phyloP scores from a whole-genome alignment of 2,329 filamentous ascomycete species.

The Tolypocladium ophioglossoides region DNA sequence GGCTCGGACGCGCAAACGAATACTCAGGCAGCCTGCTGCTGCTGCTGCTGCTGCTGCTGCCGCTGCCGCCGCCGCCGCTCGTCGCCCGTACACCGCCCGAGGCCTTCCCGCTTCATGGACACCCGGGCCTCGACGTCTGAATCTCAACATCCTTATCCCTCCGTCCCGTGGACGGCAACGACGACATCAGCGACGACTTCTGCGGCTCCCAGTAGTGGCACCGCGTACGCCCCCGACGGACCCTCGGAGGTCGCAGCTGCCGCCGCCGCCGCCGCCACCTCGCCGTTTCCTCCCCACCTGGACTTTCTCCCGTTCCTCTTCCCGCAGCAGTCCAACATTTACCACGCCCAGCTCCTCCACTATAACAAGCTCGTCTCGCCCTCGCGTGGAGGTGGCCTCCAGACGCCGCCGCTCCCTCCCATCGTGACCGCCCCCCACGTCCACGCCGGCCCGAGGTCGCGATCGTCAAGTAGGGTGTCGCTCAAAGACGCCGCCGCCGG shows the following conservation, averaged over 20 bases:
- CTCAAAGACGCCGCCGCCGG: constrained; percentile 37
- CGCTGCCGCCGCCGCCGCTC: neutral
- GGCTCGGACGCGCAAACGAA: constrained; percentile 6
- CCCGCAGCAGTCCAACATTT: constrained; percentile 47
- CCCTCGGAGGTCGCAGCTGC: constrained; percentile 17
- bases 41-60: neutral
- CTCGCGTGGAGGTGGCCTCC: constrained; percentile 43
- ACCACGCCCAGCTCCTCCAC: constrained; percentile 52
- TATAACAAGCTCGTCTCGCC: constrained; percentile 57
- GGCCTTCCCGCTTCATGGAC: constrained; percentile 25
- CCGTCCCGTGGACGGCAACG: constrained; percentile 20
- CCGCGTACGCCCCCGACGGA: constrained; percentile 18
- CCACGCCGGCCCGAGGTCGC: constrained; percentile 45
- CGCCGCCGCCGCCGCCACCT: constrained; percentile 7
- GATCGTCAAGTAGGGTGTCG: constrained; percentile 50
- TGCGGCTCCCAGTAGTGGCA: constrained; percentile 13
- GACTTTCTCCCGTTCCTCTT: constrained; percentile 47
- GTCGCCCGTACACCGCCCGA: constrained; percentile 1
- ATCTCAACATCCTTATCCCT: constrained; percentile 26
- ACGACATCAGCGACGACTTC: constrained; percentile 14
- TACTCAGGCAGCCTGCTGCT: neutral
- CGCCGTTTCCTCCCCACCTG: constrained; percentile 31
- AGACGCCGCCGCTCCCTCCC: constrained; percentile 44
- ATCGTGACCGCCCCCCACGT: constrained; percentile 44
- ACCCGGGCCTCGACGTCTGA: constrained; percentile 25